Evolutionary conservation across 352 stramenopile genomes (phyloP), one percentile per base, ranked within the genome.

Genomic region (Pythium sukuiense): DNA sequence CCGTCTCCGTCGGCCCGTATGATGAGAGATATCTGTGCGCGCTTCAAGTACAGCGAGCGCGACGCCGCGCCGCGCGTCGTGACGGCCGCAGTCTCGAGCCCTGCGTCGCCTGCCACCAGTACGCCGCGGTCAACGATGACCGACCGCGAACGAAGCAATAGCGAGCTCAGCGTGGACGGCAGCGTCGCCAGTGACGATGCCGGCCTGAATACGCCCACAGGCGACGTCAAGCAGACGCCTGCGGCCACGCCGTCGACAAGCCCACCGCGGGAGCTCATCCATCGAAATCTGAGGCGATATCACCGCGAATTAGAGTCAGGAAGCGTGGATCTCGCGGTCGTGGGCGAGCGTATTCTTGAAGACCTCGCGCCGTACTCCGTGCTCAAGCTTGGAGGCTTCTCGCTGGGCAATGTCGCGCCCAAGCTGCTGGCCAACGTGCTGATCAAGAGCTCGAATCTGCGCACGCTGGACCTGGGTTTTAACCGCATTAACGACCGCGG

Each of bases 321-420:
- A 27, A 53, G 41, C 12, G 43, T 65, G n/a, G 62, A 64, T 11
- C 80, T 76, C 60, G 65, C 70, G 13, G 53, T 67, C 13, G 75
- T 87, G 26, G 76, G 75, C n/a, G 61, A 77, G n/a, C 76, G 79
- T 24, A 79, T 91, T 50, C 76, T 69, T 11, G 69, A 70, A 43
- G 83, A 92, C 54, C 54, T 92, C 37, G 71, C 79, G 20, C 81
- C 79, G 1, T 92, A 83, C 63, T 74, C 77, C 16, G 69, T 88
- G 24, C 73, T 94, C 37, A 94, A 93, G 63, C 80, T 94, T 2
- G 81, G 84, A n/a, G 83, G 84, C 41, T 92, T 93, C 52, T 89
- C 85, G 41, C 67, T 95, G 26, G 86, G 86, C 29, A 85, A 93
- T 66, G 67, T 78, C 24, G 80, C 76, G 45, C 80, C 85, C 4